These are phyloP conservation scores for Pulveroboletus sp. DNA, from an alignment of 768 basidiomycete species.

Conservation along the genomic window DNA sequence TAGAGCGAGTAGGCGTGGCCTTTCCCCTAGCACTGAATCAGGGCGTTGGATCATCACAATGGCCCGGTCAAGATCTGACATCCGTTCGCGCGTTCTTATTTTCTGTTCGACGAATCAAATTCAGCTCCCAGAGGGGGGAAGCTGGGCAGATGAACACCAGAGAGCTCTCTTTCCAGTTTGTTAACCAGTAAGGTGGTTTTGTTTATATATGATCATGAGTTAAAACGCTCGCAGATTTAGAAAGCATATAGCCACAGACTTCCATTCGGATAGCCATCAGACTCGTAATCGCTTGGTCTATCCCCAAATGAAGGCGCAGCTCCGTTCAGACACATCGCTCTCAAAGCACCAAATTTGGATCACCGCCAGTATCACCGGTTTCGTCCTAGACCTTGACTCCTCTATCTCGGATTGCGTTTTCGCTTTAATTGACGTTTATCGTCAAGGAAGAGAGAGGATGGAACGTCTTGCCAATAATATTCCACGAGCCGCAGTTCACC, in stretches of 20 bases:
- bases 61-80: constrained; percentile 37
- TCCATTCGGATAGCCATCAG: constrained; percentile 62
- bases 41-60: constrained; percentile 48
- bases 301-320: constrained; percentile 75
- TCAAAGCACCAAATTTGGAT: constrained; percentile 57
- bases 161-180: constrained; percentile 82
- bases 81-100: constrained; percentile 81
- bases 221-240: constrained; percentile 58
- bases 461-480: constrained; percentile 58
- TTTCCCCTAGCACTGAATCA: constrained; percentile 75
- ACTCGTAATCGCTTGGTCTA: constrained; percentile 74
- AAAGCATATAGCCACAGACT: constrained; percentile 68
- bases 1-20: constrained; percentile 80
- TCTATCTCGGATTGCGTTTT: constrained; percentile 75
- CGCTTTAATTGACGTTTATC: constrained; percentile 83
- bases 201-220: not conserved
- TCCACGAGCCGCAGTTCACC: constrained; percentile 35
- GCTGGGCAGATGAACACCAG: constrained; percentile 73
- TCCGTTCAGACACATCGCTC: constrained; percentile 53
- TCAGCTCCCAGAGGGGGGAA: constrained; percentile 71
- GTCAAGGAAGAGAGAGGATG: constrained; percentile 75
- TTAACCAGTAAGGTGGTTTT: constrained; percentile 53
- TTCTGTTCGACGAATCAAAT: constrained; percentile 72
- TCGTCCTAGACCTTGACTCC: constrained; percentile 81
- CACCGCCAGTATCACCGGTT: constrained; percentile 74